Conservation (phyloP, 2,329 filamentous ascomycete genomes). For the Trichoderma sp. region DNA sequence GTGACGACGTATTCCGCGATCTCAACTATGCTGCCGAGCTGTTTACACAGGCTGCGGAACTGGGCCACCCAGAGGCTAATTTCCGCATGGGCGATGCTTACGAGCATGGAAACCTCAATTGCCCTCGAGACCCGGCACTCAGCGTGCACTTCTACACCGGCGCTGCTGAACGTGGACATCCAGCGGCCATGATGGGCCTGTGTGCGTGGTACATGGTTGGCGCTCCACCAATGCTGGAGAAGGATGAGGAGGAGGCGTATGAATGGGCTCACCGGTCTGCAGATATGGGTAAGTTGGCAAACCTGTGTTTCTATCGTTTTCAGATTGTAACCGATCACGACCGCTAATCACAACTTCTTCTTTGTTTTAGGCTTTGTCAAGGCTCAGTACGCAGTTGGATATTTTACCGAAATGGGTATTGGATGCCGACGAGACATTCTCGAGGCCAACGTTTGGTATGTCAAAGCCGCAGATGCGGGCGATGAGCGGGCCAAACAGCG, state of each 20-base stretch:
- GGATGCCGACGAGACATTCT: slow-evolving; percentile 92
- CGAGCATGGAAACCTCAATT: slow-evolving; percentile 85
- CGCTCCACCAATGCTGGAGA: slow-evolving; percentile 86
- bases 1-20: slow-evolving; percentile 91
- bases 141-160: slow-evolving; percentile 98
- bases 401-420: slow-evolving; percentile 98
- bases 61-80: slow-evolving; percentile 85
- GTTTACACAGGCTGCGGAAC: slow-evolving; percentile 90
- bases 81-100: slow-evolving; percentile 95
- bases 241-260: slow-evolving; percentile 94
- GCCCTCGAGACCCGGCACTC: slow-evolving; percentile 86
- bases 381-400: slow-evolving; percentile 93
- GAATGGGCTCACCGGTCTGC: slow-evolving; percentile 92
- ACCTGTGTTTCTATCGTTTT: not conserved
- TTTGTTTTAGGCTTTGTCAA: slow-evolving; percentile 61
- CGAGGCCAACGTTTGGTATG: slow-evolving; percentile 98
- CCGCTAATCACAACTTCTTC: slow-evolving; percentile 28
- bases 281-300: slow-evolving; percentile 68
- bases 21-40: slow-evolving; percentile 88
- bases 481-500: slow-evolving; percentile 88
- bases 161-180: slow-evolving; percentile 81
- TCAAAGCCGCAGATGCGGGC: slow-evolving; percentile 88
- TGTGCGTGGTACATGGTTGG: slow-evolving; percentile 99
- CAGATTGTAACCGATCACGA: not conserved
- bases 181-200: slow-evolving; percentile 94